Conservation (phyloP, 768 basidiomycete genomes). For the Collybiopsis luxurians region DNA sequence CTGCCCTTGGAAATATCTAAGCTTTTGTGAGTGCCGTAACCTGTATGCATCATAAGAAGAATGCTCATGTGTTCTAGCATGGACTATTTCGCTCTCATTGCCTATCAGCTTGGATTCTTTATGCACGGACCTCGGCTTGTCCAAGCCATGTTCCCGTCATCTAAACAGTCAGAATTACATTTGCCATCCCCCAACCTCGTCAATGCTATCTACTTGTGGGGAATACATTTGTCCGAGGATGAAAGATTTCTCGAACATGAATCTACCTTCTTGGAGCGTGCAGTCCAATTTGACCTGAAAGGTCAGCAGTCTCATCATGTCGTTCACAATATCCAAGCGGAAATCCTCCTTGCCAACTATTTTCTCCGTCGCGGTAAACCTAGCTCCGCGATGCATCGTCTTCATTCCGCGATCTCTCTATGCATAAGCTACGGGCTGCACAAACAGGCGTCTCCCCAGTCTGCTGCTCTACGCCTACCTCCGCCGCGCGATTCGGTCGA, state of each 20-base stretch:
- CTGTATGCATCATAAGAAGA: neutral
- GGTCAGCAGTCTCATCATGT: slow-evolving; percentile 26
- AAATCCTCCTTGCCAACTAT: slow-evolving; percentile 36
- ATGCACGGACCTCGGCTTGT: slow-evolving; percentile 38
- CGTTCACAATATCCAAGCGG: slow-evolving; percentile 35
- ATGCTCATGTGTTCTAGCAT: slow-evolving; percentile 10
- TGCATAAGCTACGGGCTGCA: slow-evolving; percentile 17
- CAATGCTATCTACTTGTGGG: slow-evolving; percentile 30
- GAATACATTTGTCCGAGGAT: slow-evolving; percentile 22
- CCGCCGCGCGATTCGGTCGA: slow-evolving; percentile 27
- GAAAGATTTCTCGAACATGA: slow-evolving; percentile 22
- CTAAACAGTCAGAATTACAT: slow-evolving; percentile 14
- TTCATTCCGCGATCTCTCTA: slow-evolving; percentile 16
- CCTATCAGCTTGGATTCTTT: slow-evolving; percentile 45
- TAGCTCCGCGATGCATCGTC: slow-evolving; percentile 17
- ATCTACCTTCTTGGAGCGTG: slow-evolving; percentile 29
- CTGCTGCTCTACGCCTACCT: slow-evolving; percentile 8
- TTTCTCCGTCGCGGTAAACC: slow-evolving; percentile 16
- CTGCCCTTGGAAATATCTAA: slow-evolving; percentile 12
- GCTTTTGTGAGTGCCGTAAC: slow-evolving; percentile 9
- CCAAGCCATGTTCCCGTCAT: slow-evolving; percentile 18
- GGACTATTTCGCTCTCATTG: slow-evolving; percentile 36
- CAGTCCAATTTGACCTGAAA: slow-evolving; percentile 16
- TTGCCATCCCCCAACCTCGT: slow-evolving; percentile 21
- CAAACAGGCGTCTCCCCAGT: slow-evolving; percentile 3